phyloP scores from a whole-genome alignment of 306 rosid species.

The Gynostemma pentaphyllum region DNA sequence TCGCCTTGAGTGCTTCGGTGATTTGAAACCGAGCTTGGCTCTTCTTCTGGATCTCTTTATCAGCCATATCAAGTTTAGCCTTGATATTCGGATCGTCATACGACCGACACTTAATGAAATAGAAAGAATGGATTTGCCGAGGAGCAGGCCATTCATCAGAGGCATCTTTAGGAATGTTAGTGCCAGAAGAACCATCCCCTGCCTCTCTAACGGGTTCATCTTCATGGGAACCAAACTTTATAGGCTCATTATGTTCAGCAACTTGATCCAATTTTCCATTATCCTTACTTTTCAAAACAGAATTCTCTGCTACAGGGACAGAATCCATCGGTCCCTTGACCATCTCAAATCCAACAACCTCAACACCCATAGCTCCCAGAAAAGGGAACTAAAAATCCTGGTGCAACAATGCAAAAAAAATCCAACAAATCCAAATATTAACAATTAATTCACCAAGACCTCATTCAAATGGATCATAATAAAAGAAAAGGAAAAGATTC shows the following conservation, averaged over 20 bases:
- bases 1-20: slow-evolving; percentile 69
- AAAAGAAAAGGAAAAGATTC: background rate
- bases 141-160: slow-evolving; percentile 96
- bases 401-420: slow-evolving; percentile 5
- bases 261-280: slow-evolving; percentile 51
- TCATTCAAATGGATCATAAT: background rate
- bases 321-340: slow-evolving; percentile 58
- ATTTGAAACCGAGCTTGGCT: slow-evolving; percentile 62
- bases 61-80: slow-evolving; percentile 50
- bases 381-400: slow-evolving; percentile 32
- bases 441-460: background rate
- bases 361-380: slow-evolving; percentile 54
- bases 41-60: slow-evolving; percentile 51
- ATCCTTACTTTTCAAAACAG: slow-evolving; percentile 31
- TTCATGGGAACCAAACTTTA: slow-evolving; percentile 80
- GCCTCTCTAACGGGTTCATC: slow-evolving; percentile 57
- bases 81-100: slow-evolving; percentile 72
- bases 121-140: slow-evolving; percentile 66
- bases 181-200: slow-evolving; percentile 29
- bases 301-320: slow-evolving; percentile 30
- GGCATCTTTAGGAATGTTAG: slow-evolving; percentile 50
- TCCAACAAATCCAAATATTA: slow-evolving; percentile 2
- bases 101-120: slow-evolving; percentile 49
- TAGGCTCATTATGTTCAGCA: slow-evolving; percentile 32
- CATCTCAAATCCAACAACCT: slow-evolving; percentile 78